phyloP scores from a whole-genome alignment of 306 rosid species.

The Acmispon strigosus region DNA sequence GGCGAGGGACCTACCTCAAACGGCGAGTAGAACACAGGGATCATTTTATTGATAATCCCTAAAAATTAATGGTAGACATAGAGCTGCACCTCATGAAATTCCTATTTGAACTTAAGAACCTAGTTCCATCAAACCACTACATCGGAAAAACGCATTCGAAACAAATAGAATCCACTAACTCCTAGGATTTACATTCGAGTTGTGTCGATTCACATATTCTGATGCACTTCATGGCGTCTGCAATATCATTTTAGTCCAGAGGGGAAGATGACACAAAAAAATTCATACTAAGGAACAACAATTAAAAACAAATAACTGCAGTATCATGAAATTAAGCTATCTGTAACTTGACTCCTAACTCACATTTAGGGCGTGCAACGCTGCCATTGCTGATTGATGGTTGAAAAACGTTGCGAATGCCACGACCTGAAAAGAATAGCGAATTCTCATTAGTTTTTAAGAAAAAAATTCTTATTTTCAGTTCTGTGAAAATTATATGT shows the following conservation, averaged over 20 bases:
- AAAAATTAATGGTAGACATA: too few relatives aligned
- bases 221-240: background rate
- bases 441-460: background rate
- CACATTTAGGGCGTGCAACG: conserved; percentile 73
- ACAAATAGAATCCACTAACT: background rate
- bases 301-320: background rate
- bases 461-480: too few relatives aligned
- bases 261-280: background rate
- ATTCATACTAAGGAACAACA: background rate
- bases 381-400: conserved; percentile 78
- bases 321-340: background rate
- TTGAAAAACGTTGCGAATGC: conserved; percentile 93
- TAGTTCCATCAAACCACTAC: background rate
- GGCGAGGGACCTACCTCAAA: too few relatives aligned
- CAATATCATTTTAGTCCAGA: background rate
- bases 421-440: conserved; percentile 64
- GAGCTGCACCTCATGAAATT: too few relatives aligned
- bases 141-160: conserved; percentile 3
- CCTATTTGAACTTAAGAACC: too few relatives aligned
- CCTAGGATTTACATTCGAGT: background rate
- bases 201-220: background rate
- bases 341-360: background rate
- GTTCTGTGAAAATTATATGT: too few relatives aligned
- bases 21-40: too few relatives aligned
- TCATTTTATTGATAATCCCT: too few relatives aligned